phyloP scores from a whole-genome alignment of 148 eudicot species.

The Rhododendron mucronatum region DNA sequence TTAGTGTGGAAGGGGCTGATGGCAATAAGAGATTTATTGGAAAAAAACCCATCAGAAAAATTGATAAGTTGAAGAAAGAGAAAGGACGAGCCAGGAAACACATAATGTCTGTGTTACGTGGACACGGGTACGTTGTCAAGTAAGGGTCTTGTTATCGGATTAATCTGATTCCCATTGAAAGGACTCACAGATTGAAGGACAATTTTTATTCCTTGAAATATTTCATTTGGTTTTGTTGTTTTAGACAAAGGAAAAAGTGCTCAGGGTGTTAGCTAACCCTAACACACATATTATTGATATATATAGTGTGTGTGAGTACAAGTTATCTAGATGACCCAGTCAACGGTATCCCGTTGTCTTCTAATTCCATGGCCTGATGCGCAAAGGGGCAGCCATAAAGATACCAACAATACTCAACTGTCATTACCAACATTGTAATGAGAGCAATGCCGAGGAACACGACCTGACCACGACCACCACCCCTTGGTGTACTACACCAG shows the following conservation, averaged over 20 bases:
- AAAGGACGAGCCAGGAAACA: not conserved
- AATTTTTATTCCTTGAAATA: not conserved
- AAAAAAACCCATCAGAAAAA: not conserved
- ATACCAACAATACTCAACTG: not conserved
- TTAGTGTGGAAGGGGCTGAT: not conserved
- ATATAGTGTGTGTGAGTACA: not conserved
- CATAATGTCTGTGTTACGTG: not conserved
- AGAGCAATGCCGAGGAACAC: not conserved
- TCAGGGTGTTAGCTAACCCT: not conserved
- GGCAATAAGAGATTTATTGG: not conserved
- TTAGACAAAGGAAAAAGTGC: not conserved
- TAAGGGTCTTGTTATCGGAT: not conserved
- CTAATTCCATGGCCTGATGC: too few species aligned
- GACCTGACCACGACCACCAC: not conserved
- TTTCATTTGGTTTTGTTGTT: not conserved
- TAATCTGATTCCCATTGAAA: not conserved
- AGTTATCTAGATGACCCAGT: not conserved
- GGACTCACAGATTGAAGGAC: not conserved
- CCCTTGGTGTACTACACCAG: not conserved
- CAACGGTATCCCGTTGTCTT: not conserved
- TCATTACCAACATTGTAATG: not conserved
- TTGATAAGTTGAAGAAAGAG: not conserved
- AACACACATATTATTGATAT: not conserved
- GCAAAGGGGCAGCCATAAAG: too few species aligned
- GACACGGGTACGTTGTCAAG: not conserved